Evolutionary conservation across 1,284 basidiomycete genomes (phyloP).

Genomic region (Pisolithus thermaeus): DNA sequence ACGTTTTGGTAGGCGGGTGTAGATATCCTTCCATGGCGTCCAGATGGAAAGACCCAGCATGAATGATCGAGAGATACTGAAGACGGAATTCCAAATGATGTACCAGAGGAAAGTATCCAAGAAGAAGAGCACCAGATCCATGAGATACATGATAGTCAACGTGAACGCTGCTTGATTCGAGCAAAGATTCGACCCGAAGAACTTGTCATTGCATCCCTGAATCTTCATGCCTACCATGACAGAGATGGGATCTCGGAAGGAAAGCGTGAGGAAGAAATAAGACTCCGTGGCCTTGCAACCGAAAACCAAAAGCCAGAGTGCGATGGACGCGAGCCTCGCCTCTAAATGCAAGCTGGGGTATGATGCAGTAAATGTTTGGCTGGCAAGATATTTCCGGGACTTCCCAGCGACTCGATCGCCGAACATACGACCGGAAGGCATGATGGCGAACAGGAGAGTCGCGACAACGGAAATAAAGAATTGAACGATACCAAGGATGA

Average conservation of each 20-base stretch:
- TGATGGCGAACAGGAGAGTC: conserved; percentile 76
- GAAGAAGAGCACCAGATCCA: conserved; percentile 94
- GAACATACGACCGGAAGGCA: conserved; percentile 93
- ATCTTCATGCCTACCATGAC: conserved; percentile 94
- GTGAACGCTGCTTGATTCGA: conserved; percentile 89
- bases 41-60: conserved; percentile 88
- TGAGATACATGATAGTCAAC: conserved; percentile 92
- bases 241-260: conserved; percentile 85
- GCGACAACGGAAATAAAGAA: conserved; percentile 84
- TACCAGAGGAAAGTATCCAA: conserved; percentile 98
- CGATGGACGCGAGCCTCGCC: conserved; percentile 67
- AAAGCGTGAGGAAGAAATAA: conserved; percentile 92
- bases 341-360: conserved; percentile 66
- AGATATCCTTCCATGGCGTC: conserved; percentile 97
- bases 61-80: conserved; percentile 86
- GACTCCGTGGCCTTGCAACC: conserved; percentile 92
- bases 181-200: conserved; percentile 78
- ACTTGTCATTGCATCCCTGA: conserved; percentile 78
- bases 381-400: conserved; percentile 89
- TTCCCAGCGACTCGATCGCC: conserved; percentile 93
- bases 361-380: conserved; percentile 92
- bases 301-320: conserved; percentile 87
- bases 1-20: conserved; percentile 86
- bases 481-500: conserved; percentile 89
- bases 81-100: conserved; percentile 95